A percentile compares a stretch with the other conserved stretches of the same genome.
These are phyloP conservation scores for Fennellomyces sp. DNA, from an alignment of 371 early-diverging fungal species.

Conservation along the genomic window DNA sequence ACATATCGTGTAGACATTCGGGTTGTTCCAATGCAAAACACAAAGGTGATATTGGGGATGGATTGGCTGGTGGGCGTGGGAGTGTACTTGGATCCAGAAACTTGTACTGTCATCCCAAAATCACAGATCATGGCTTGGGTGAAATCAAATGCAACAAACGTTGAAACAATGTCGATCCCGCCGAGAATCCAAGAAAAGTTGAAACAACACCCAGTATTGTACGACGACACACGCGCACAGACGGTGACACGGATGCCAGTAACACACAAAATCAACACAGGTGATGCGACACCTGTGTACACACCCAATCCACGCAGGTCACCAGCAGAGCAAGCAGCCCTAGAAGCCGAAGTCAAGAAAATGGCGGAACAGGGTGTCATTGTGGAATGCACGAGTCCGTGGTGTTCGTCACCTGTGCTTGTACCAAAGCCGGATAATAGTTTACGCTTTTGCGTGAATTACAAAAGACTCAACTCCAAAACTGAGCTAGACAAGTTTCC, in stretches of 20 bases:
- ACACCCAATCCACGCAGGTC: conserved; percentile 1
- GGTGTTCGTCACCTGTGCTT: conserved; percentile 41
- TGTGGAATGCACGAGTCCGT: conserved; percentile 16
- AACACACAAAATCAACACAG: conserved; percentile 11
- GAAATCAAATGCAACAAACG: background rate
- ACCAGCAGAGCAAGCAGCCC: conserved; percentile 3
- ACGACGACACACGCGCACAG: background rate
- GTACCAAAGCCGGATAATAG: conserved; percentile 45
- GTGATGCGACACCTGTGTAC: conserved; percentile 11
- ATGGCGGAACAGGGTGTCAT: conserved; percentile 19
- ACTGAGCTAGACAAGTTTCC: conserved; percentile 42
- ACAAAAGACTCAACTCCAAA: conserved; percentile 32
- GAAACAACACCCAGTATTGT: background rate
- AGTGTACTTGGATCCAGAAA: background rate
- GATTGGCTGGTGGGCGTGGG: background rate
- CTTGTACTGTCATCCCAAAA: background rate
- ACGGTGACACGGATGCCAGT: conserved; percentile 14
- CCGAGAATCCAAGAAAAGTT: background rate
- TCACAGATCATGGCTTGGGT: background rate
- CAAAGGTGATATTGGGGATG: background rate
- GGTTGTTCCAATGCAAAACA: background rate
- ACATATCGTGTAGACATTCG: background rate
- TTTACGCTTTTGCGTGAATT: conserved; percentile 36
- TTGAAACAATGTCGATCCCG: background rate
- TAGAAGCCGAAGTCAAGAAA: conserved; percentile 20